Conservation (phyloP, 163 green algal species). For the Prototheca cutis region DNA sequence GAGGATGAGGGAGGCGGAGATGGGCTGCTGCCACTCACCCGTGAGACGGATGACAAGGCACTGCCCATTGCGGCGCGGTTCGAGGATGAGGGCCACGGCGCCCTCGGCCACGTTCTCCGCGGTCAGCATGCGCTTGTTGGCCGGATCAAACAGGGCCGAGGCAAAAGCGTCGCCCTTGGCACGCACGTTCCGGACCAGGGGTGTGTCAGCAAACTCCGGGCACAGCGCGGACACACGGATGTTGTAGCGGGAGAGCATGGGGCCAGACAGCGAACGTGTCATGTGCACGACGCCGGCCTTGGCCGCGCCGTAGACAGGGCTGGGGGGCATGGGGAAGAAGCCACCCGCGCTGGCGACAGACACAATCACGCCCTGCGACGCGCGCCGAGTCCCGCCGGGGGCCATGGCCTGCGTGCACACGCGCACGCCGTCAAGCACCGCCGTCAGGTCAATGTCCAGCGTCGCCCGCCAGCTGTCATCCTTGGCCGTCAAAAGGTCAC, state of each 20-base stretch:
- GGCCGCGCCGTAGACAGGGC: constrained; percentile 68
- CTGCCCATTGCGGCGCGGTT: constrained; percentile 16
- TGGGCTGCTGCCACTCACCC: not conserved
- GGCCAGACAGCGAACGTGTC: constrained; percentile 42
- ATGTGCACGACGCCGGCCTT: constrained; percentile 76
- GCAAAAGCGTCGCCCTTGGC: not conserved
- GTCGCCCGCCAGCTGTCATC: constrained; percentile 42
- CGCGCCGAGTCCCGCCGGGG: not conserved
- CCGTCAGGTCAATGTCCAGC: constrained; percentile 69
- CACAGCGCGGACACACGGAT: constrained; percentile 66
- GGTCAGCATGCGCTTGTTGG: constrained; percentile 3
- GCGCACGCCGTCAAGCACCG: constrained; percentile 49
- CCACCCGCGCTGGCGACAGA: constrained; percentile 57
- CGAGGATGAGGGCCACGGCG: constrained; percentile 23
- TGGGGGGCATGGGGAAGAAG: constrained; percentile 59
- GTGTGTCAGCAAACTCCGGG: constrained; percentile 69
- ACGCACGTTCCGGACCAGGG: constrained; percentile 32
- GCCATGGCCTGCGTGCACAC: constrained; percentile 29
- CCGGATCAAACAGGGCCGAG: not conserved
- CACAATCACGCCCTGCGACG: constrained; percentile 43
- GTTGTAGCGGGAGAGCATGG: constrained; percentile 26
- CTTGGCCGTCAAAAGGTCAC: constrained; percentile 22
- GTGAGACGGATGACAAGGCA: constrained; percentile 16
- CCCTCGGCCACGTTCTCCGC: constrained; percentile 22
- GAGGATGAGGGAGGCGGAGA: not conserved